phyloP scores from a whole-genome alignment of 306 rosid genomes.

The Vigna nakashimae region DNA sequence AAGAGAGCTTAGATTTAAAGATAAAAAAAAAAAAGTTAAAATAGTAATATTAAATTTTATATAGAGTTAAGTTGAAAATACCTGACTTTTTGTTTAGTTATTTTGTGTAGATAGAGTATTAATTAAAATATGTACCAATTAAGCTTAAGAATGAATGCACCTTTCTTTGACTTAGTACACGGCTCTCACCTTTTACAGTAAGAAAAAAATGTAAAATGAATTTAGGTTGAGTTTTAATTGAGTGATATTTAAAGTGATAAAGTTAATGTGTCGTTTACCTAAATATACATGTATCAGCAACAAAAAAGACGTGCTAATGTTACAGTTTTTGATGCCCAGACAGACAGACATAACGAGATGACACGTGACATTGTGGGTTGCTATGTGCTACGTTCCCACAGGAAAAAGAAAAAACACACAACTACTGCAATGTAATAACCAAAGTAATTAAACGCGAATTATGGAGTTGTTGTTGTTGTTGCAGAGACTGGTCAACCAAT shows the following conservation, averaged over 20 bases:
- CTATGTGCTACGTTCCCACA: conserved; percentile 8
- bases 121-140: too few species aligned
- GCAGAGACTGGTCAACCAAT: not conserved
- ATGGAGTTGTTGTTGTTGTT: conserved; percentile 21
- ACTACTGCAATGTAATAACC: too few species aligned
- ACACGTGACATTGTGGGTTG: conserved; percentile 42
- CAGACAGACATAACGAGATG: conserved; percentile 43
- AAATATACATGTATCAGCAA: conserved; percentile 32
- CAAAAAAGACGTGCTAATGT: conserved; percentile 41
- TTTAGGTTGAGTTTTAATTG: conserved; percentile 1
- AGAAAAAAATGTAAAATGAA: not conserved
- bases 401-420: too few species aligned
- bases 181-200: not conserved
- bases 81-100: too few species aligned
- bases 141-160: not conserved
- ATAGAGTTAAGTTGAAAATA: too few species aligned
- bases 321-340: conserved; percentile 35
- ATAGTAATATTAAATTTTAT: too few species aligned
- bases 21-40: too few species aligned
- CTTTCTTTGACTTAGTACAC: not conserved
- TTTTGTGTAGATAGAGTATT: too few species aligned
- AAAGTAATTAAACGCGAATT: not conserved
- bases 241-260: conserved; percentile 14
- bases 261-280: conserved; percentile 44
- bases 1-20: too few species aligned